Conservation (phyloP, 805 yeast species). For the Starmerella geochares region DNA sequence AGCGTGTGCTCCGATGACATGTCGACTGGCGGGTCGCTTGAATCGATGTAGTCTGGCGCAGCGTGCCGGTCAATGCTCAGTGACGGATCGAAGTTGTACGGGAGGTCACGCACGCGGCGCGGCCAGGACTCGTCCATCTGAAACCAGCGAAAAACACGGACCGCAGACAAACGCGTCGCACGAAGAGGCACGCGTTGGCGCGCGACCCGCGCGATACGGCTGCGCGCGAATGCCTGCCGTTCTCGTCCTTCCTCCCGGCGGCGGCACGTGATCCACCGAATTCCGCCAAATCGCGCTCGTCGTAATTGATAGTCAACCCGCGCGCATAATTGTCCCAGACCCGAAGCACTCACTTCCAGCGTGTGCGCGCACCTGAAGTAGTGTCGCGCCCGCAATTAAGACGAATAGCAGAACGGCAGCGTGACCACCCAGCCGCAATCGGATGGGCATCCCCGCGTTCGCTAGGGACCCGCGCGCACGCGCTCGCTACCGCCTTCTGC, state of each 20-base stretch:
- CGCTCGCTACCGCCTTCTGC: slow-evolving; percentile 9
- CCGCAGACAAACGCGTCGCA: too few relatives aligned
- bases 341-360: too few relatives aligned
- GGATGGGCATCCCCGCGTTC: slow-evolving; percentile 5
- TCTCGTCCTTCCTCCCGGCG: too few relatives aligned
- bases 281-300: neutral
- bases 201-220: neutral
- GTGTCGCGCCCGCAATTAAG: neutral
- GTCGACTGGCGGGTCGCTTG: slow-evolving; percentile 13
- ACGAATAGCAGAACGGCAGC: neutral
- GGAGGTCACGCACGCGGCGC: slow-evolving; percentile 9
- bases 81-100: slow-evolving; percentile 17
- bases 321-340: too few relatives aligned
- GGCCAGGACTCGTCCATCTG: neutral
- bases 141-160: too few relatives aligned
- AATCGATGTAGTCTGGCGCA: slow-evolving; percentile 15
- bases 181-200: neutral
- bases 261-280: neutral
- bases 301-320: neutral
- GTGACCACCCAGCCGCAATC: neutral
- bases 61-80: slow-evolving; percentile 15
- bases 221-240: too few relatives aligned
- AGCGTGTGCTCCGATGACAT: slow-evolving; percentile 1
- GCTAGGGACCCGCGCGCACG: neutral
- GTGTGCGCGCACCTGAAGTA: neutral